Evolutionary conservation across 1,284 basidiomycete genomes (phyloP), one percentile per base, ranked within the genome.

Genomic region (Moniliella sp.): DNA sequence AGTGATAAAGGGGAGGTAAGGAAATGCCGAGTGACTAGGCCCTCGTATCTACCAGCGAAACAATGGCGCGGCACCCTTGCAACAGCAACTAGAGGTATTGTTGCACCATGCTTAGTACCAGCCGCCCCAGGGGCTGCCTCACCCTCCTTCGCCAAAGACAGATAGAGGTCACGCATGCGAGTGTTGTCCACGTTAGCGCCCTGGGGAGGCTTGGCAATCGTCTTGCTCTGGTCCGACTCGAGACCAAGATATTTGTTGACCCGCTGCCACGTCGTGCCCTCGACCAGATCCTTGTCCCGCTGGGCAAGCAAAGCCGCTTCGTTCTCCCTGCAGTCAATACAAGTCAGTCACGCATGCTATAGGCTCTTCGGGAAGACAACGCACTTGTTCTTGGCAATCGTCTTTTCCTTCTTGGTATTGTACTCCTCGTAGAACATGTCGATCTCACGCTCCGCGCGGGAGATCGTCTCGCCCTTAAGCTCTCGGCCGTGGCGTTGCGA

Each of bases 381-480:
- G 51, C 43, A 88, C 83, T 97, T 97, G 71, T 97, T 99, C 62
- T 84, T 75, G 31, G 77, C 69, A 50, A 99, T 94, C 52, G 75
- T 78, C 59, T 74, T 74, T 65, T 88, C 82, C 67, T 91, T 93
- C 66, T 81, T 78, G 42, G 70, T 68, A 35, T 83, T 74, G 62
- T 97, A 94, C 35, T 81, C 75, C 56, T 83, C 81, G 62, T 97
- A 97, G 62, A 94, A 97, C 53, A 78, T 72, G 64, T 97, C 91
- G 45, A 97, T 93, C 17, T 78, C 71, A 50, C 75, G 73, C 62
- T 94, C 84, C 13, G 91, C 91, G 60, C 76, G 79, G 32, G 72
- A 69, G 48, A 84, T 75, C 30, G 76, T 81, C 54, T 88, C 82
- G 48, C 81, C 77, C 48, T 78, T 75, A 61, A 74, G 30, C 68